A percentile compares a stretch with the other conserved stretches of the same genome.
phyloP scores from a whole-genome alignment of 2,329 filamentous ascomycete species.

The Chaetomiaceae sp. region DNA sequence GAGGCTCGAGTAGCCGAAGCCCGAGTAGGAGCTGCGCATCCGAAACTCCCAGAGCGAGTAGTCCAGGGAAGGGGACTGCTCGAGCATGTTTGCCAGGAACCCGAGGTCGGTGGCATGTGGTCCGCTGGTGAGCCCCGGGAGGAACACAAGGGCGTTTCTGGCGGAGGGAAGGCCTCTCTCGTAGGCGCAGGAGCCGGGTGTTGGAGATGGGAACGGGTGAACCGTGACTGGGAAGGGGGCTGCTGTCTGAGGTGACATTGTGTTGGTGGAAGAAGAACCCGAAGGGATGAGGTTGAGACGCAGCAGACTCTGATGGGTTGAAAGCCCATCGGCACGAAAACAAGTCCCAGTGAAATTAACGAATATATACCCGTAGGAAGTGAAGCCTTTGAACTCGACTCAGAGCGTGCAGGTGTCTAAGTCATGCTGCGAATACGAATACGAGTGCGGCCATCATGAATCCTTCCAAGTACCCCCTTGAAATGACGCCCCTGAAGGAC shows the following conservation, averaged over 20 bases:
- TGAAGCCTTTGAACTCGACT: too few species aligned
- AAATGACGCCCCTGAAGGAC: too few species aligned
- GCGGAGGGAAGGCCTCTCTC: constrained; percentile 1
- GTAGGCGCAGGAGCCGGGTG: constrained; percentile 4
- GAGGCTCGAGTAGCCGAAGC: constrained; percentile 49
- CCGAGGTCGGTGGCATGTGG: constrained; percentile 41
- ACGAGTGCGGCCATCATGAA: neutral
- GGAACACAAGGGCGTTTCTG: constrained; percentile 59
- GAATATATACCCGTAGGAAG: too few species aligned
- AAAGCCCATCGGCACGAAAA: too few species aligned
- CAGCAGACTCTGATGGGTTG: too few species aligned
- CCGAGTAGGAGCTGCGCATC: constrained; percentile 50
- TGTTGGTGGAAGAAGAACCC: too few species aligned
- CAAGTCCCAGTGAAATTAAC: too few species aligned
- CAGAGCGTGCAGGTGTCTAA: neutral
- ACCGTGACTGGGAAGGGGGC: neutral
- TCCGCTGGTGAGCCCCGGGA: constrained; percentile 66
- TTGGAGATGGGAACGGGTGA: constrained; percentile 5
- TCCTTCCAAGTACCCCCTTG: too few species aligned
- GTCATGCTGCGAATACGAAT: neutral
- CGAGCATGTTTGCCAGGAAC: constrained; percentile 40
- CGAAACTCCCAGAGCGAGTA: constrained; percentile 56
- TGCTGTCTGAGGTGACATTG: neutral
- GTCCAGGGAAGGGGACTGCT: constrained; percentile 37
- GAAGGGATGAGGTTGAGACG: too few species aligned